Conservation (phyloP, 2,329 filamentous ascomycete species). For the Sordariomycetes sp. region DNA sequence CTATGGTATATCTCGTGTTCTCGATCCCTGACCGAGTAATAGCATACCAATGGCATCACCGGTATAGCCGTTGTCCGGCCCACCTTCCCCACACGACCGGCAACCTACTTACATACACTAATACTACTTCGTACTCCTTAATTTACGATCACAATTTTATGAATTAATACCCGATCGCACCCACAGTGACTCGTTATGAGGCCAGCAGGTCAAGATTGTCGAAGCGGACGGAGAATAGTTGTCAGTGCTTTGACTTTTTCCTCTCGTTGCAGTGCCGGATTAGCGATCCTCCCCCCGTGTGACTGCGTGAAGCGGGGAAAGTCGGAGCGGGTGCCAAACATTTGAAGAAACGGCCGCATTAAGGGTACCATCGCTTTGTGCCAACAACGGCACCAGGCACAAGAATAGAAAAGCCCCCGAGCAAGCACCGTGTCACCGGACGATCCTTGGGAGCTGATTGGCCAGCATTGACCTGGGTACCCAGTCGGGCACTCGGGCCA, state of each 20-base stretch:
- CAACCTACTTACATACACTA: not conserved
- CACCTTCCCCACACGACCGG: not conserved
- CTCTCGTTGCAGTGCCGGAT: too few relatives aligned
- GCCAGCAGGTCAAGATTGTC: too few relatives aligned
- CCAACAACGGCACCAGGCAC: not conserved
- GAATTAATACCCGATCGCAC: too few relatives aligned
- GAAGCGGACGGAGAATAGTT: too few relatives aligned
- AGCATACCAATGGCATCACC: too few relatives aligned
- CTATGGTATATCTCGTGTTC: not conserved
- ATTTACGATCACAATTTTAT: not conserved
- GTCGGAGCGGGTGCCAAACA: too few relatives aligned
- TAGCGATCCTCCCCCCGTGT: too few relatives aligned
- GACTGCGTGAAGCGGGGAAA: too few relatives aligned
- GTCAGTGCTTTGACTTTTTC: too few relatives aligned
- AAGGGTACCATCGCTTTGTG: too few relatives aligned
- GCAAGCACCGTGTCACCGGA: not conserved
- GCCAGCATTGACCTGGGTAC: not conserved
- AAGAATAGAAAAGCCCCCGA: not conserved
- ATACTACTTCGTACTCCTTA: not conserved
- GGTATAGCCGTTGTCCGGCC: not conserved
- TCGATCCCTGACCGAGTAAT: not conserved
- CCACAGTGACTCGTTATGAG: too few relatives aligned
- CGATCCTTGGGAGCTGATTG: not conserved
- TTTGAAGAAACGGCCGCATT: too few relatives aligned
- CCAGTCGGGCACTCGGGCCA: constrained; percentile 1